Evolutionary conservation across 1,284 basidiomycete genomes (phyloP), one percentile per base, ranked within the genome.

Genomic region (Sanghuangporus weigelae): DNA sequence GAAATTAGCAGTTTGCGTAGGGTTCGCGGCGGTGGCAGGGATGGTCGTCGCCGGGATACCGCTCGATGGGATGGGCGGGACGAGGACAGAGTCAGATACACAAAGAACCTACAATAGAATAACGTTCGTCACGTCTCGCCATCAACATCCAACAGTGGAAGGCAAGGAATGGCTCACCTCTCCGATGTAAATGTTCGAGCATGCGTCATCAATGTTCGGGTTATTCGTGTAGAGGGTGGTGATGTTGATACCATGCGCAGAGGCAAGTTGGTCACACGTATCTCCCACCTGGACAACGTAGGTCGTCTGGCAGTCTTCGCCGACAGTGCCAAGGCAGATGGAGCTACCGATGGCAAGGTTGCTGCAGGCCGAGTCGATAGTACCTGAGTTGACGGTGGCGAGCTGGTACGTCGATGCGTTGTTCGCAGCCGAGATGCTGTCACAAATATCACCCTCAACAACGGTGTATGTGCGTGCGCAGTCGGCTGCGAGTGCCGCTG

Each of bases 321-420:
- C 75, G 5, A 44, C 40, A 60, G 73, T 73, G 14, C 82, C 84
- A 54, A 87, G 76, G 71, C 85, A 87, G 72, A 86, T 68, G 2
- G 46, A 68, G 31, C 75, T 61, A 44, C 82, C 83, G 5, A 80
- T 74, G 3, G 68, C 53, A 63, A 92, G 82, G 72, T 90, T 88
- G 68, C 73, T 69, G 77, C 90, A 92, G 2, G 53, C 56, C 0
- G 69, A 14, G 69, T 90, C 75, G 62, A 71, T 68, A 59, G 67
- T 70, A 35, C 35, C 48, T 0, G 75, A 62, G 74, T 92, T 92
- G 68, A 84, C 76, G 12, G 79, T 79, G 2, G 84, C 82, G 56
- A 92, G 82, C 74, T 92, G 89, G 76, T 86, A 92, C 83, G 89
- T 89, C 35, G 89, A 89, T 63, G 81, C 86, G 59, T 83, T 80